A percentile compares a stretch with the other conserved stretches of the same genome.
phyloP scores from a whole-genome alignment of 164 flowering plant genomes.

The Macadamia tetraphylla region DNA sequence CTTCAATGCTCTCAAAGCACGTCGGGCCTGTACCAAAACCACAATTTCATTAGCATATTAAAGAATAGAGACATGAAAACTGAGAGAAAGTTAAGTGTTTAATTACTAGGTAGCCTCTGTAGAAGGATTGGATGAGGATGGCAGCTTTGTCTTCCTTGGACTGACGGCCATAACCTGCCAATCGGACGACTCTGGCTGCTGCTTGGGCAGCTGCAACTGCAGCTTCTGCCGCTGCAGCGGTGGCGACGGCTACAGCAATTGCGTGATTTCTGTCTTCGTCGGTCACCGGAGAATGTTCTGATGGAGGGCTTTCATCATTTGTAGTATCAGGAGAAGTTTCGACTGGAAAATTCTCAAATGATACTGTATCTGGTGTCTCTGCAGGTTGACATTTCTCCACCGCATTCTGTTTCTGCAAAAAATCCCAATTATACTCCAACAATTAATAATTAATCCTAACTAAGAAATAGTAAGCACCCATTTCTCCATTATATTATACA shows the following conservation, averaged over 20 bases:
- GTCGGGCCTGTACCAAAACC: constrained; percentile 49
- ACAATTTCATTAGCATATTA: background rate
- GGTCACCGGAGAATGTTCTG: constrained; percentile 58
- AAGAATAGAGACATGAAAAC: background rate
- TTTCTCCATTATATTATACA: background rate
- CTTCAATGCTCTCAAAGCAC: constrained; percentile 87
- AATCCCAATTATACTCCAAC: background rate
- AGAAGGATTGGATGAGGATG: constrained; percentile 62
- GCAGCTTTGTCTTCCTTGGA: constrained; percentile 86
- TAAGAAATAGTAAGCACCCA: background rate
- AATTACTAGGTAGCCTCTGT: constrained; percentile 85
- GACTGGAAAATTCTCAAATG: constrained; percentile 74
- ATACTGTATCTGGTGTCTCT: constrained; percentile 72
- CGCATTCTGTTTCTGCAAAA: constrained; percentile 43
- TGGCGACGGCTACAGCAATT: constrained; percentile 76
- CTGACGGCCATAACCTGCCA: constrained; percentile 74
- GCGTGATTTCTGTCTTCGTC: constrained; percentile 64
- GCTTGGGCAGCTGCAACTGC: constrained; percentile 93
- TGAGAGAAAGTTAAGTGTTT: background rate
- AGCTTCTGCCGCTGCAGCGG: constrained; percentile 92
- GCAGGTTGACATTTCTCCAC: constrained; percentile 41
- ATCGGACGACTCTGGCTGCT: constrained; percentile 74
- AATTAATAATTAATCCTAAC: background rate
- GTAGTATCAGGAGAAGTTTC: constrained; percentile 49
- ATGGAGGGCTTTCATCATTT: too few relatives aligned